These are phyloP conservation scores for Knufia fluminis DNA, from an alignment of 2,329 filamentous ascomycete species.

Conservation along the genomic window DNA sequence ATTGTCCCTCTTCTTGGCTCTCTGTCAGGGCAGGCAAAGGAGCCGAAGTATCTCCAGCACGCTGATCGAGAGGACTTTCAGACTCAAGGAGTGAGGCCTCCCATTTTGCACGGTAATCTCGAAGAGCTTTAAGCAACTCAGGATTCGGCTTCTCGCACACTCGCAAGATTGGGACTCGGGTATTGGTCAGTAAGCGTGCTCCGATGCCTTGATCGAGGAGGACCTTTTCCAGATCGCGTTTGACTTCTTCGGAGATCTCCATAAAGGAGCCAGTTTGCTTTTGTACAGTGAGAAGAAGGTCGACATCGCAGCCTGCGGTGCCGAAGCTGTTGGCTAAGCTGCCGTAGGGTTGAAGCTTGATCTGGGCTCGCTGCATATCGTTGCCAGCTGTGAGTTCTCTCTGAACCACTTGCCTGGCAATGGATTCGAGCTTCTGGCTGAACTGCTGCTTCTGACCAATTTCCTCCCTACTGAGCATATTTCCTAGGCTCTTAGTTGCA, in stretches of 20 bases:
- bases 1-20: neutral
- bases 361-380: constrained; percentile 40
- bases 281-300: constrained; percentile 66
- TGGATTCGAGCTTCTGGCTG: constrained; percentile 52
- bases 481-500: constrained; percentile 10
- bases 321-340: constrained; percentile 79
- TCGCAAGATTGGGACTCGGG: constrained; percentile 79
- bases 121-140: constrained; percentile 51
- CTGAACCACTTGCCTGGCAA: constrained; percentile 47
- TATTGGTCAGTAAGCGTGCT: constrained; percentile 66
- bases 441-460: constrained; percentile 64
- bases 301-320: constrained; percentile 82
- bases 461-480: constrained; percentile 36
- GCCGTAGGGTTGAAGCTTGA: constrained; percentile 70
- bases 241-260: constrained; percentile 50
- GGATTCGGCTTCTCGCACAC: constrained; percentile 63
- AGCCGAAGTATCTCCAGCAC: neutral
- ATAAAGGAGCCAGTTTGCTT: constrained; percentile 21
- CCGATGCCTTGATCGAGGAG: constrained; percentile 65
- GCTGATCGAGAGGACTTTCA: neutral
- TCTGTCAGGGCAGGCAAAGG: constrained; percentile 1
- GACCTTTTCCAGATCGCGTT: constrained; percentile 64
- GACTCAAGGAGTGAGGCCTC: constrained; percentile 10
- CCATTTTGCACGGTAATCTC: constrained; percentile 45
- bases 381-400: constrained; percentile 43